Conservation (phyloP, 495 filamentous ascomycete genomes). For the Penicillium riverlandense region DNA sequence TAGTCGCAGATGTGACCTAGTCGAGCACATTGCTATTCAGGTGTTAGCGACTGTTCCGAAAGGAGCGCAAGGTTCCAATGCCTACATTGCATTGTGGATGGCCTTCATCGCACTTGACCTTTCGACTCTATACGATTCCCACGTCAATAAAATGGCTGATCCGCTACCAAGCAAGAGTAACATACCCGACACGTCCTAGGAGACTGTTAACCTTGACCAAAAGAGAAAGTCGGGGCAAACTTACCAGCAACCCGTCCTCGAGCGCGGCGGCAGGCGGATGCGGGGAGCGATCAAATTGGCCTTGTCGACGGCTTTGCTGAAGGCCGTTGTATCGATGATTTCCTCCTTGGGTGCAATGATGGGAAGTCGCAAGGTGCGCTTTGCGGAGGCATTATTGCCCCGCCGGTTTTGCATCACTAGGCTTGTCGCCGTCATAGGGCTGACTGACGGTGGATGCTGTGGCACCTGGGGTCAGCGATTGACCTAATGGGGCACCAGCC, state of each 20-base stretch:
- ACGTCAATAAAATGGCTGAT: neutral
- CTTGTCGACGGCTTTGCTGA: slow-evolving; percentile 14
- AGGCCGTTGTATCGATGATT: slow-evolving; percentile 3
- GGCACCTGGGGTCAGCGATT: neutral
- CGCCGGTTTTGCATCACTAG: slow-evolving; percentile 30
- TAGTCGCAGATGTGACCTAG: slow-evolving; percentile 53
- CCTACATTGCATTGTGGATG: slow-evolving; percentile 47
- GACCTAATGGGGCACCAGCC: no score
- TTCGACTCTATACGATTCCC: slow-evolving; percentile 32
- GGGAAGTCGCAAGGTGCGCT: slow-evolving; percentile 32
- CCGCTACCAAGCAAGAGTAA: neutral
- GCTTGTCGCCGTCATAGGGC: slow-evolving; percentile 31
- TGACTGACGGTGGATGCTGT: slow-evolving; percentile 2
- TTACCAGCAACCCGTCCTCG: slow-evolving; percentile 48
- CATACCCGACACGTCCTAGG: slow-evolving; percentile 46
- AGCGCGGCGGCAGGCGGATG: slow-evolving; percentile 45
- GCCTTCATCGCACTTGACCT: slow-evolving; percentile 49
- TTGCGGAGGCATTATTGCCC: slow-evolving; percentile 22
- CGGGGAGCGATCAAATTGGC: slow-evolving; percentile 25
- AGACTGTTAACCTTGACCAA: slow-evolving; percentile 4
- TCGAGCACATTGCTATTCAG: slow-evolving; percentile 45
- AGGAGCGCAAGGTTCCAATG: neutral
- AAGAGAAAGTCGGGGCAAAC: slow-evolving; percentile 12
- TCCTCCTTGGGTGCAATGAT: slow-evolving; percentile 45
- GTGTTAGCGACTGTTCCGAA: neutral